Evolutionary conservation across 345 rosid species (phyloP), one percentile per base, ranked within the genome.

Genomic region (Isatis tinctoria): DNA sequence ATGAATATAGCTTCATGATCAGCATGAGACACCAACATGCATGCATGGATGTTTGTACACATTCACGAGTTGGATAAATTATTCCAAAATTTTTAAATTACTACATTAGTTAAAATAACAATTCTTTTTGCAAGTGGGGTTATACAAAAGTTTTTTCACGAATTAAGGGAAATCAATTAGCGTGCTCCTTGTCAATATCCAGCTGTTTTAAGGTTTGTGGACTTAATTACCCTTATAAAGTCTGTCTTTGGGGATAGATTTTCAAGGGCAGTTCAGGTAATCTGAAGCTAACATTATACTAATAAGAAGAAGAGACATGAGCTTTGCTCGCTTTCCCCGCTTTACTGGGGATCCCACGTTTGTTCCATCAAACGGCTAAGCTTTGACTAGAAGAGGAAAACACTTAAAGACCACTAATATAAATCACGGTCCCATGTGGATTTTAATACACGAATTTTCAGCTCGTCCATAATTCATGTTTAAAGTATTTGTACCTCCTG

Each of bases 31-130:
- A 47, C 72, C 39, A 44, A 47, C 16, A 28, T 36, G 60, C 73
- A 74, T 60, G 67, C 54, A 74, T 67, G 68, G 54, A 67, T 74
- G 68, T 74, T 67, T 67, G 54, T 60, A 49, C 78, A 74, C 73
- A 74, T 27, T 45, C 37, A 39, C 26, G 60, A 63, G 35, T 36
- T 52, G 45, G 56, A 53, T 41, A 63, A 39, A 58, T 44, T 12
- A 66, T 67, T 36, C 4, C 17, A 58, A 57, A 26, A 32, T 32
- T 45, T 45, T 57, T 30, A 35, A 45, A 33, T 20, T 33, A 65
- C 33, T 28, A 18, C 18, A 40, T 26, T 59, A 6, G 8, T 51
- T 59, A 10, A 36, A 40, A 32, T 43, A 61, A 13, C 17, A 8
- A 4, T 14, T 22, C 8, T 7, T 37, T 30, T 52, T 20, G 41